phyloP scores from a whole-genome alignment of 176 grass and related monocot genomes.

The Eleusine coracana region DNA sequence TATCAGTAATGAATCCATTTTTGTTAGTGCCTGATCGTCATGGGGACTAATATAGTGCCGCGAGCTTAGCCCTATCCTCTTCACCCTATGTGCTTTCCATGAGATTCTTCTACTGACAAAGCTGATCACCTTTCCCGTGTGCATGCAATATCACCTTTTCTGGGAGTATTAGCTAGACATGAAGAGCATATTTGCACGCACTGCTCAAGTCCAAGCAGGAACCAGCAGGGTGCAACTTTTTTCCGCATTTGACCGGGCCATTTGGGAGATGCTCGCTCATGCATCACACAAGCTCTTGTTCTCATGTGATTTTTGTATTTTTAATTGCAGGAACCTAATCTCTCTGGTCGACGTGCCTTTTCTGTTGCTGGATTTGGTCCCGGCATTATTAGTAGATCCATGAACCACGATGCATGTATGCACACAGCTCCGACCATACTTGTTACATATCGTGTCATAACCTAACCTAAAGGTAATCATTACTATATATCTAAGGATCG shows the following conservation, averaged over 20 bases:
- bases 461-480: slow-evolving; percentile 3
- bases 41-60: slow-evolving; percentile 43
- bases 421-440: slow-evolving; percentile 7
- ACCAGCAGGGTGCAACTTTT: slow-evolving; percentile 43
- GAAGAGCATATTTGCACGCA: slow-evolving; percentile 25
- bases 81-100: slow-evolving; percentile 54
- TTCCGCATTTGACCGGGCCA: slow-evolving; percentile 44
- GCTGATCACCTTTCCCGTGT: slow-evolving; percentile 22
- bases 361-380: slow-evolving; percentile 22
- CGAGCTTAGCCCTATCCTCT: slow-evolving; percentile 49
- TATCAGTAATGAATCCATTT: slow-evolving; percentile 27
- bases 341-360: slow-evolving; percentile 34
- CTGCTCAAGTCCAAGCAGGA: slow-evolving; percentile 46
- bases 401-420: not conserved
- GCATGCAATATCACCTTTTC: slow-evolving; percentile 10
- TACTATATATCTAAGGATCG: slow-evolving; percentile 3
- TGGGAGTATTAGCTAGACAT: slow-evolving; percentile 7
- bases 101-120: slow-evolving; percentile 62
- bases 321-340: slow-evolving; percentile 39
- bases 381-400: no score
- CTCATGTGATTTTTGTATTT: slow-evolving; percentile 28
- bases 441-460: slow-evolving; percentile 25
- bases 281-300: slow-evolving; percentile 46
- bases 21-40: slow-evolving; percentile 42
- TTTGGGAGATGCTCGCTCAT: slow-evolving; percentile 26